Base-by-base conservation (phyloP, 352 stramenopile genomes). In the Globisporangium splendens region DNA sequence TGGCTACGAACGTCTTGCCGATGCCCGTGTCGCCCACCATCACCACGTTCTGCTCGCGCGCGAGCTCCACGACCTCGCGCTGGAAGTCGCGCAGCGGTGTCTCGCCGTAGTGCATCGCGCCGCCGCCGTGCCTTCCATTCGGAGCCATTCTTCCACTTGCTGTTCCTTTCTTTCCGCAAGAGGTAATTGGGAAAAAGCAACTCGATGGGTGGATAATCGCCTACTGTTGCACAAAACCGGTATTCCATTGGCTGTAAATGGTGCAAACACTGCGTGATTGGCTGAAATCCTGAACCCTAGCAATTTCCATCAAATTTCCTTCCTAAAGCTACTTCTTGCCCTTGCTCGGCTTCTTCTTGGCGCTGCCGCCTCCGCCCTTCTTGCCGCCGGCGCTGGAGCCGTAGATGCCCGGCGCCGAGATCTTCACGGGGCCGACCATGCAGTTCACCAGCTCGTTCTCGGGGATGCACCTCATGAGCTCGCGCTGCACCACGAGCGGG, bases 351-450 rank as follows among this genome's bases (percentile, higher is more conserved):
- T 68, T 68, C 46, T 68, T 65, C 49, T 65, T 68, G 0, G 28
- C 28, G 14, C 59, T n/a, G 15, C 57, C 46, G 15, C 52, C 52
- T 1, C 50, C 61, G 22, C 62, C 62, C 15, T 63, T 70, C 50
- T 83, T 85, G 57, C 81, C 86, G 42, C 61, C 57, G 18, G 59
- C 62, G 15, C 62, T 63, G 13, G 65, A 33, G 6, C 68, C 73
- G 35, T 83, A 56, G 14, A 90, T 56, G 21, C 89, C 90, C 1
- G 89, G 83, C 2, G 82, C 86, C 1, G 80, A 88, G 54, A 98
- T 75, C 60, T 97, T 96, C 22, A 97, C 86, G 11, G 93, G 88
- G 0, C 92, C 91, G 14, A 97, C 80, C 73, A 97, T 96, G 50
- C 86, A 93, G 50, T 79, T 86, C 31, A 98, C 75, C 21, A 96